Conservation (phyloP, 352 stramenopile genomes). For the Pythium sp. region DNA sequence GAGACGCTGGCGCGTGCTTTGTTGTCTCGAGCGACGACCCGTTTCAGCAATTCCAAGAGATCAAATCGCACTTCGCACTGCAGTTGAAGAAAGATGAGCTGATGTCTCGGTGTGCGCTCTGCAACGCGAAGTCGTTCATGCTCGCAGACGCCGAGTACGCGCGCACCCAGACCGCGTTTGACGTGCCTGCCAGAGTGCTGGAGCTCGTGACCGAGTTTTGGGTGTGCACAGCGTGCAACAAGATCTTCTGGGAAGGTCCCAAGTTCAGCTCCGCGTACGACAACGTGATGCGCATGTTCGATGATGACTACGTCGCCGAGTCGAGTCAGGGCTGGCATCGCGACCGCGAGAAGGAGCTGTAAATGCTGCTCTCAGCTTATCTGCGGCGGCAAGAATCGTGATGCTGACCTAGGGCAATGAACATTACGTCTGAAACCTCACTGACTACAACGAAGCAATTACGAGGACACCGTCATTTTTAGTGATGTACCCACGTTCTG, state of each 20-base stretch:
- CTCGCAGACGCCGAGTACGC: slow-evolving; percentile 55
- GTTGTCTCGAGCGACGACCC: slow-evolving; percentile 70
- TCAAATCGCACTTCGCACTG: slow-evolving; percentile 68
- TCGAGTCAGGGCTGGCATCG: slow-evolving; percentile 7
- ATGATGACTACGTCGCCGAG: slow-evolving; percentile 10
- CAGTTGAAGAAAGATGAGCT: slow-evolving; percentile 61
- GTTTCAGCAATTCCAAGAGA: slow-evolving; percentile 72
- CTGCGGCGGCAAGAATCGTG: neutral
- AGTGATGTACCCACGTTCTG: neutral
- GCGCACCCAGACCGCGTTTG: slow-evolving; percentile 41
- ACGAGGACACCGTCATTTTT: neutral
- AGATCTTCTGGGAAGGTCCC: slow-evolving; percentile 31
- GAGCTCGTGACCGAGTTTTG: slow-evolving; percentile 60
- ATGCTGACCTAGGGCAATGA: neutral
- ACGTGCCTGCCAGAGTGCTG: slow-evolving; percentile 53
- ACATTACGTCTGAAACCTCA: neutral
- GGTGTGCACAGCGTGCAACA: slow-evolving; percentile 23
- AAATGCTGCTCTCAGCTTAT: neutral
- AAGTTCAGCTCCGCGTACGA: slow-evolving; percentile 28
- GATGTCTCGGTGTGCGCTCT: slow-evolving; percentile 71
- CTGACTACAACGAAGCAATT: neutral
- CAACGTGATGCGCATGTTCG: slow-evolving; percentile 17
- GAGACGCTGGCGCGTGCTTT: slow-evolving; percentile 71
- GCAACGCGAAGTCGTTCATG: slow-evolving; percentile 65
- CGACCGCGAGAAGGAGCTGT: slow-evolving; percentile 2